Conservation (phyloP, 2,329 filamentous ascomycete species). For the Chalara sp. region DNA sequence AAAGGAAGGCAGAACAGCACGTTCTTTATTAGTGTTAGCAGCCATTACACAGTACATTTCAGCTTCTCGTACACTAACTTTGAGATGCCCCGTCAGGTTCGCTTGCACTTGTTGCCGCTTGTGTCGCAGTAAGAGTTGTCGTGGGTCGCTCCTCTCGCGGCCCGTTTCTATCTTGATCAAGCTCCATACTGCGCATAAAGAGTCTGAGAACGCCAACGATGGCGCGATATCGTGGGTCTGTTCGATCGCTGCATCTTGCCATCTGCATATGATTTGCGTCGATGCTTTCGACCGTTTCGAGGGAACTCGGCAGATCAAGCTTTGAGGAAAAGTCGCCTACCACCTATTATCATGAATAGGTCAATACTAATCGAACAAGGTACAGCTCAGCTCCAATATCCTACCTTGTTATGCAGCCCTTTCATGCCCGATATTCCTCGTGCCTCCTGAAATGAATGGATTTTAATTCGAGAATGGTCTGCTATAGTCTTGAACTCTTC, state of each 20-base stretch:
- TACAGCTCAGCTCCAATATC: constrained; percentile 4
- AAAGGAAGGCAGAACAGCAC: background rate
- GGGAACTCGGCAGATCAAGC: constrained; percentile 25
- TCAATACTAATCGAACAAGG: background rate
- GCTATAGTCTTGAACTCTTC: constrained; percentile 20
- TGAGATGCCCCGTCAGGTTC: no score
- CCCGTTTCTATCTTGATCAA: no score
- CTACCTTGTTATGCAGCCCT: constrained; percentile 28
- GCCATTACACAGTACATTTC: no score
- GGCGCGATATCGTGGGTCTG: background rate
- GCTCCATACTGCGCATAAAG: background rate
- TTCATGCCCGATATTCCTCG: constrained; percentile 28
- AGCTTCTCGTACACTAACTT: no score
- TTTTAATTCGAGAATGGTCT: constrained; percentile 20
- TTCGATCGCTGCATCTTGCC: constrained; percentile 1
- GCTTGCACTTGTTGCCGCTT: no score
- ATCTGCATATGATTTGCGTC: constrained; percentile 35
- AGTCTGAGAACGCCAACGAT: constrained; percentile 1
- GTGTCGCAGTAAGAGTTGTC: no score
- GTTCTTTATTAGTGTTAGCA: no score
- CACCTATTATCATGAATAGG: constrained; percentile 20
- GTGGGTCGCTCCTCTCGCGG: no score
- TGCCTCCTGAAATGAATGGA: constrained; percentile 35
- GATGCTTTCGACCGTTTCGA: constrained; percentile 33
- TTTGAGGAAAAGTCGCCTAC: constrained; percentile 35